phyloP scores from a whole-genome alignment of 805 yeast species.

The Wickerhamiella brachini region DNA sequence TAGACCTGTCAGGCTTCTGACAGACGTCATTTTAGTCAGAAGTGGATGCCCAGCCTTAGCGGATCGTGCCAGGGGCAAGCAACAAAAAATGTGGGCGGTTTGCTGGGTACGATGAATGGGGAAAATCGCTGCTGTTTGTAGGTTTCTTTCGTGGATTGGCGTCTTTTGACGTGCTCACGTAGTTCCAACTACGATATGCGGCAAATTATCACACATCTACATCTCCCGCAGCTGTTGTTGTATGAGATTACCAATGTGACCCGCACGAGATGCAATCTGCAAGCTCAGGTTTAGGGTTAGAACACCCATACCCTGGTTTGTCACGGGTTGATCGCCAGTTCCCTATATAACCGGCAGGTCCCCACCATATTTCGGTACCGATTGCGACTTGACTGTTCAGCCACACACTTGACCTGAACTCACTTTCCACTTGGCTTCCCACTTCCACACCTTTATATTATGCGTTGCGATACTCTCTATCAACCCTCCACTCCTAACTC shows the following conservation, averaged over 20 bases:
- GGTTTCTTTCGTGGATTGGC: neutral
- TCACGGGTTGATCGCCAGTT: neutral
- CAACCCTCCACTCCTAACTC: neutral
- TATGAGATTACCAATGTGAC: neutral
- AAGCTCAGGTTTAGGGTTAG: neutral
- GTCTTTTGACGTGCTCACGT: too few relatives aligned
- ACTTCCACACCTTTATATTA: neutral
- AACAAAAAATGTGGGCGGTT: neutral
- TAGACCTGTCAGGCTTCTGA: neutral
- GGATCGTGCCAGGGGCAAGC: neutral
- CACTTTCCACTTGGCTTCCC: neutral
- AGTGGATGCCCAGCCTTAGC: neutral
- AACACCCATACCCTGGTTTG: neutral
- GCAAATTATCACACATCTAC: neutral
- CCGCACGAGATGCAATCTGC: neutral
- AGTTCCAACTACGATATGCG: neutral
- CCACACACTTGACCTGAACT: neutral
- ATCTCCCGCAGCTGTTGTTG: neutral
- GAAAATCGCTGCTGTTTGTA: neutral
- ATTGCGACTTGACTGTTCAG: neutral
- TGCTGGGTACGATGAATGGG: neutral
- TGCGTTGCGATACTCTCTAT: neutral
- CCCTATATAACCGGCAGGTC: neutral
- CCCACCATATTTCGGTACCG: neutral
- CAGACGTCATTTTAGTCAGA: neutral